Conservation (phyloP, 257 asterid species). For the Solanum dulcamara region DNA sequence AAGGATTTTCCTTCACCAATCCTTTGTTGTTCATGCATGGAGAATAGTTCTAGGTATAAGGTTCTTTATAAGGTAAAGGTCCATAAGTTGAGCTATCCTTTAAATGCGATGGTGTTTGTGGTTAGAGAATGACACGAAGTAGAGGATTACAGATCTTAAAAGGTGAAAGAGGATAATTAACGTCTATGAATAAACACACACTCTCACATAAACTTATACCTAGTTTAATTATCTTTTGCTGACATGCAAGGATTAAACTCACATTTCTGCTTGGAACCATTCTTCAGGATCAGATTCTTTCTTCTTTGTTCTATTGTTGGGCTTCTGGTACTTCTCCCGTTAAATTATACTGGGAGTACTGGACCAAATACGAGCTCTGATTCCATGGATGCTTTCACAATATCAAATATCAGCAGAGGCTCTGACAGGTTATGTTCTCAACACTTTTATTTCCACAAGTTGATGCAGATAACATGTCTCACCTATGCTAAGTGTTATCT, state of each 20-base stretch:
- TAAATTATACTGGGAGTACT: constrained; percentile 51
- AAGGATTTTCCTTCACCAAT: neutral
- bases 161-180: neutral
- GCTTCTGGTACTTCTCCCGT: constrained; percentile 52
- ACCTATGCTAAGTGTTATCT: neutral
- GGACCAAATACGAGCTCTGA: constrained; percentile 20
- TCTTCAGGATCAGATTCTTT: constrained; percentile 79
- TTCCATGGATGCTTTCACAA: constrained; percentile 71
- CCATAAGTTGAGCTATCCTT: neutral
- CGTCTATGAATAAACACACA: neutral
- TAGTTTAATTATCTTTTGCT: neutral
- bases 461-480: neutral
- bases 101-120: neutral
- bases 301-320: constrained; percentile 64
- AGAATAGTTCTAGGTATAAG: neutral
- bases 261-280: neutral
- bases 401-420: constrained; percentile 63
- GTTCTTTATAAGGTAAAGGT: neutral
- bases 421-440: constrained; percentile 53
- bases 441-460: neutral
- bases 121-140: neutral
- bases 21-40: neutral
- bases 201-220: neutral
- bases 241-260: neutral
- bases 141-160: neutral